Base-by-base conservation (phyloP, 768 basidiomycete species). In the Hebeloma cylindrosporum region DNA sequence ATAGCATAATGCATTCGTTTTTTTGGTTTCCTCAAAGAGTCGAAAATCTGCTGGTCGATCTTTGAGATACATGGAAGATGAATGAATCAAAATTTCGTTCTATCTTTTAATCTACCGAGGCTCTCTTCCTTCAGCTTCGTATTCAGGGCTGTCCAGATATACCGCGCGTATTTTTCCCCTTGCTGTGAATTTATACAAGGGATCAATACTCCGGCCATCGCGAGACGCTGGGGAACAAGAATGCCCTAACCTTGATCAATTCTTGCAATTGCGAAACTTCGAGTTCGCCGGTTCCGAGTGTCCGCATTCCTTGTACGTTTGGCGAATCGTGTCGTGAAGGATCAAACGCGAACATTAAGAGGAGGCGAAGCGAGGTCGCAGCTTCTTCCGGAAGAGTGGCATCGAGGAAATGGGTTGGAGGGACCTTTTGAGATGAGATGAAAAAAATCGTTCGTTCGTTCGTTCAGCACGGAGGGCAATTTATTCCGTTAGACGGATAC, bases 321-420 rank as follows among this genome's bases (percentile, higher is more conserved):
- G 79, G 36, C 10, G 41, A 40, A n/a, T n/a, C n/a, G n/a, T n/a
- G n/a, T 33, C 47, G 32, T 21, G 30, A 33, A 6, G 34, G 45
- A 60, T 21, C 64, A 46, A 88, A 88, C 0, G 87, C 81, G 58
- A 80, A 86, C 43, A 83, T 71, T 0, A 85, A 57, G 14, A 90
- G 62, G 13, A 93, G 64, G 8, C 78, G 75, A 2, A 81, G 60
- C 0, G 82, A 76, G 0, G 78, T 75, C 0, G 88, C 79, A 0
- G 81, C 71, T 58, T 91, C 88, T 66, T 94, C 92, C 35, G 75
- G 72, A 2, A 66, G 58, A 0, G 80, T 82, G 7, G 88, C 88
- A 48, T 94, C 92, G 30, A 93, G 71, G 51, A 84, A 87, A 54
- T 87, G 79, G 3, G 71, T 58, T 3, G 78, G 70, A 2, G 81